Conservation (phyloP, 495 filamentous ascomycete species). For the Penicillium coffeae region DNA sequence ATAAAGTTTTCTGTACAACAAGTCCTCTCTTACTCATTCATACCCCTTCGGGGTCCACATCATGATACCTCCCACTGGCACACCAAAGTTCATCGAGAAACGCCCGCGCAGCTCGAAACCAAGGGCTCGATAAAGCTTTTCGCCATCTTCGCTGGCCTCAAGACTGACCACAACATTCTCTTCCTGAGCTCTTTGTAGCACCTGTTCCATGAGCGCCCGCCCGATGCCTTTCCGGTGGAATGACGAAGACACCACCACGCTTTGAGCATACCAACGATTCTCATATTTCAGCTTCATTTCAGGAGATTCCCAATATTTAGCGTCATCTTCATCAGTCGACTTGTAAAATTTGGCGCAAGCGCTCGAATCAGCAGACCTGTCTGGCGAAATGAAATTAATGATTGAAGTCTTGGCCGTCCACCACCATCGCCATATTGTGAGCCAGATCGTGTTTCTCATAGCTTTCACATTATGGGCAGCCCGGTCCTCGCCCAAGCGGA, state of each 20-base stretch:
- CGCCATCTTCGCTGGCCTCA: constrained; percentile 9
- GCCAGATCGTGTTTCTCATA: neutral
- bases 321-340: neutral
- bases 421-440: neutral
- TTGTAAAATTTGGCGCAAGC: neutral
- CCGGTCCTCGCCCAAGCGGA: constrained; percentile 6
- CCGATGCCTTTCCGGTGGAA: constrained; percentile 9
- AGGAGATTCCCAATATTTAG: constrained; percentile 5
- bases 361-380: constrained; percentile 4
- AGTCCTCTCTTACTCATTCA: too few species aligned
- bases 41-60: constrained; percentile 5
- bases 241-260: constrained; percentile 7
- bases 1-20: too few species aligned
- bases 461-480: neutral
- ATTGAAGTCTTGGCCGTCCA: neutral
- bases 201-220: constrained; percentile 3
- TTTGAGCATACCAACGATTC: constrained; percentile 8
- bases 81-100: constrained; percentile 4
- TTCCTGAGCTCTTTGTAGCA: neutral
- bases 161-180: constrained; percentile 4
- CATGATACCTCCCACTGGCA: constrained; percentile 1
- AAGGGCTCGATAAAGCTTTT: constrained; percentile 6
- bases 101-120: constrained; percentile 8
- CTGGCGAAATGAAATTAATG: constrained; percentile 6
- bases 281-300: constrained; percentile 5